A percentile compares a stretch with the other conserved stretches of the same genome.
Evolutionary conservation across 805 yeast genomes (phyloP).

Genomic region (Starmerella apis): DNA sequence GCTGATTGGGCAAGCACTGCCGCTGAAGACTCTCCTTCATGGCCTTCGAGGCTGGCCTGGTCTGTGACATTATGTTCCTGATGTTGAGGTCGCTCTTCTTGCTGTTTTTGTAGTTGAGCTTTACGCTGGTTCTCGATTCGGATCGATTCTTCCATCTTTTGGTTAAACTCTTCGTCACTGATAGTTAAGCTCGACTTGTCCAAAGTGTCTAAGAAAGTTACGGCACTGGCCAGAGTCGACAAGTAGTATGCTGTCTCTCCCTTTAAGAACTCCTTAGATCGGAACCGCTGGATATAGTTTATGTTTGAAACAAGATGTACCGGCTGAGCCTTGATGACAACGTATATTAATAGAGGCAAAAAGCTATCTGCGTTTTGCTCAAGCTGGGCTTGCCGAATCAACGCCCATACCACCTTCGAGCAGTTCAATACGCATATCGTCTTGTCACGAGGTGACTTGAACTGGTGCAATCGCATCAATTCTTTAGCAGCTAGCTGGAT

Average conservation of each 20-base stretch:
- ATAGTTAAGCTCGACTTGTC: slow-evolving; percentile 51
- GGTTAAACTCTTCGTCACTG: slow-evolving; percentile 46
- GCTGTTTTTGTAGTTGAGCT: slow-evolving; percentile 9
- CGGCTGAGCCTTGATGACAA: slow-evolving; percentile 61
- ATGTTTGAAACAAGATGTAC: slow-evolving; percentile 62
- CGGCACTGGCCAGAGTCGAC: slow-evolving; percentile 83
- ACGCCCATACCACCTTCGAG: slow-evolving; percentile 84
- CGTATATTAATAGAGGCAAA: slow-evolving; percentile 76
- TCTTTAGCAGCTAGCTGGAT: slow-evolving; percentile 61
- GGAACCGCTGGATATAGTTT: slow-evolving; percentile 72
- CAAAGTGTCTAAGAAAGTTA: slow-evolving; percentile 61
- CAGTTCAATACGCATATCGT: slow-evolving; percentile 82
- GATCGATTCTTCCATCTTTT: slow-evolving; percentile 35
- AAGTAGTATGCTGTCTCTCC: slow-evolving; percentile 91
- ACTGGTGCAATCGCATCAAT: slow-evolving; percentile 64
- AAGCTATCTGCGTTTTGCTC: slow-evolving; percentile 90
- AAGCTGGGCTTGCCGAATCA: slow-evolving; percentile 54
- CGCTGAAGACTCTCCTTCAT: slow-evolving; percentile 25
- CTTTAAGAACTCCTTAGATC: slow-evolving; percentile 59
- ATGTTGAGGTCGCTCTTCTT: background rate
- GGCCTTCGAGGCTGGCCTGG: background rate
- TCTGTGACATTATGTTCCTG: background rate
- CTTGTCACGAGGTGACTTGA: slow-evolving; percentile 90
- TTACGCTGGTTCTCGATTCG: slow-evolving; percentile 32
- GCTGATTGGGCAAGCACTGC: slow-evolving; percentile 36